phyloP scores from a whole-genome alignment of 2,329 filamentous ascomycete genomes.

The Diaporthe longicolla region DNA sequence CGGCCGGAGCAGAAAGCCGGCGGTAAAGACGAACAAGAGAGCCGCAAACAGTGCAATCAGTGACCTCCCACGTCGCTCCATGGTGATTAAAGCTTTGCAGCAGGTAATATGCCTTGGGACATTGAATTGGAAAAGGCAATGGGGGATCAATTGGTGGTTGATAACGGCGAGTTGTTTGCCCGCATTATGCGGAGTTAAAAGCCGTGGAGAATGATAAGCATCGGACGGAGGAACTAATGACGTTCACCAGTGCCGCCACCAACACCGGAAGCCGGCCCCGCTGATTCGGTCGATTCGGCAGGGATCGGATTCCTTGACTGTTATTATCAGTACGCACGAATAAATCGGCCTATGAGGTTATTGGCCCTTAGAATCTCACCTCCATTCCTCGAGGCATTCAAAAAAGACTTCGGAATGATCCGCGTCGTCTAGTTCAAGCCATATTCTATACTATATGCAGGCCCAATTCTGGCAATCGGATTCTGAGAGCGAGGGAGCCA shows the following conservation, averaged over 20 bases:
- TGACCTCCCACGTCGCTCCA: conserved; percentile 29
- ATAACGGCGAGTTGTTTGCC: neutral
- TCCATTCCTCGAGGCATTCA: neutral
- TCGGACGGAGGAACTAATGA: neutral
- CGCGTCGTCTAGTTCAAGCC: neutral
- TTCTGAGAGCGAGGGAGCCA: neutral
- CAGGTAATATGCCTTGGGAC: neutral
- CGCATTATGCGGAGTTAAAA: neutral
- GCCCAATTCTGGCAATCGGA: neutral
- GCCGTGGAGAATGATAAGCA: neutral
- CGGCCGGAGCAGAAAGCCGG: conserved; percentile 19
- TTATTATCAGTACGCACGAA: no score
- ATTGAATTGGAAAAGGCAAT: no score
- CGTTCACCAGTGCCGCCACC: neutral
- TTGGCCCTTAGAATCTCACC: no score
- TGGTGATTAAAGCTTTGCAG: neutral
- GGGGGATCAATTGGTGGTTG: neutral
- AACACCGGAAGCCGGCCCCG: no score
- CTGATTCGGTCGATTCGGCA: no score
- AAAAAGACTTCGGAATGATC: neutral
- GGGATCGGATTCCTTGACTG: no score
- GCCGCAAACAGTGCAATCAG: neutral
- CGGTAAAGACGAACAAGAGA: conserved; percentile 15
- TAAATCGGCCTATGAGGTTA: no score
- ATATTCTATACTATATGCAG: no score